phyloP scores from a whole-genome alignment of 2,329 filamentous ascomycete genomes.

The Penicillium digitatum region DNA sequence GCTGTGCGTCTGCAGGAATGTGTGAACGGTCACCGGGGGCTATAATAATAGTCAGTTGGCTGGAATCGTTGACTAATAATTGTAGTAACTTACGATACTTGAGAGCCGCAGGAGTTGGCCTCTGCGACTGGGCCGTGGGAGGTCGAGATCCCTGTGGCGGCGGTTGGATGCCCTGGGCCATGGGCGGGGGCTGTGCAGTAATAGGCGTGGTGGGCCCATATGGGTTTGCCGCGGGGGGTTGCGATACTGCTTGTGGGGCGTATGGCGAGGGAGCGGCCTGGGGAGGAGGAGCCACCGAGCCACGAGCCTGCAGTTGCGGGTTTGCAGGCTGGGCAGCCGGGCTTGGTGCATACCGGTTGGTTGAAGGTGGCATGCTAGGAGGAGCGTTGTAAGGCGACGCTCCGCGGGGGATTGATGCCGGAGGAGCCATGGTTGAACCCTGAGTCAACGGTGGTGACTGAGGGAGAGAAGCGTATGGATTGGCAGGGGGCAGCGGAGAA shows the following conservation, averaged over 20 bases:
- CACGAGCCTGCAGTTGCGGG: constrained; percentile 44
- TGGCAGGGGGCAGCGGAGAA: constrained; percentile 43
- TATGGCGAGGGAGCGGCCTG: constrained; percentile 50
- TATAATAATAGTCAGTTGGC: constrained; percentile 18
- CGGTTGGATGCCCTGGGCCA: constrained; percentile 33
- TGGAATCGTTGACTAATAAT: background rate
- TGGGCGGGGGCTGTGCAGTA: constrained; percentile 30
- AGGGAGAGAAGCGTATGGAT: constrained; percentile 38
- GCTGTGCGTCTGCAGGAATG: constrained; percentile 72
- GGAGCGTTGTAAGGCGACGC: constrained; percentile 84
- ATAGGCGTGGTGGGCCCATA: constrained; percentile 49
- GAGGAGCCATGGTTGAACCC: constrained; percentile 45
- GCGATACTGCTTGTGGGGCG: constrained; percentile 50
- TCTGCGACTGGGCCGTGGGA: constrained; percentile 50
- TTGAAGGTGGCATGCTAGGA: constrained; percentile 63
- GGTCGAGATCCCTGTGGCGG: constrained; percentile 44
- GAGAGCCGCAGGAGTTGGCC: constrained; percentile 48
- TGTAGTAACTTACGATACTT: constrained; percentile 60
- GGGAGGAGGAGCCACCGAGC: constrained; percentile 50
- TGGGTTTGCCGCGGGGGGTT: constrained; percentile 39
- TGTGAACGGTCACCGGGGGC: constrained; percentile 80
- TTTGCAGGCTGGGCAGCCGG: constrained; percentile 54
- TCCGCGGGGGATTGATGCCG: constrained; percentile 60
- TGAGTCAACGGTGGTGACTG: constrained; percentile 41
- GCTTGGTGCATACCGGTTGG: constrained; percentile 70